Evolutionary conservation across 305 asterid species (phyloP).

Genomic region (Ilex paraguariensis): DNA sequence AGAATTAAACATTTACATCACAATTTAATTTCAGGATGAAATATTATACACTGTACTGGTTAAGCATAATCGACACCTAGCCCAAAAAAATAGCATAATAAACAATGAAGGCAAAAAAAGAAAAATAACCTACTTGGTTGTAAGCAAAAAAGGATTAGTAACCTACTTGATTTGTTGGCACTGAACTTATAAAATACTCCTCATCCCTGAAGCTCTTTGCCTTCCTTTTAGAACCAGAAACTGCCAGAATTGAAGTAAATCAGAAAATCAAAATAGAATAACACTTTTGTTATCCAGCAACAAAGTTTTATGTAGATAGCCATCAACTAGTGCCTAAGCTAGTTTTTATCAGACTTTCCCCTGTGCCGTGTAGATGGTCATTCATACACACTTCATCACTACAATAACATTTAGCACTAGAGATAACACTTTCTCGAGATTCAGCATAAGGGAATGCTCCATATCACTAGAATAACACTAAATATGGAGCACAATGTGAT

Average conservation of each 20-base stretch:
- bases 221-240: slow-evolving; percentile 85
- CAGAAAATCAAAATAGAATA: slow-evolving; percentile 2
- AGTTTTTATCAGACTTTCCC: too few relatives aligned
- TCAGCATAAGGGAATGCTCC: background rate
- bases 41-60: too few relatives aligned
- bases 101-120: too few relatives aligned
- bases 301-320: background rate
- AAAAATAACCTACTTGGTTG: too few relatives aligned
- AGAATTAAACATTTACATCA: too few relatives aligned
- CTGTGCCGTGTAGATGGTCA: too few relatives aligned
- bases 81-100: too few relatives aligned
- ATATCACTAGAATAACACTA: background rate
- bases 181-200: slow-evolving; percentile 83
- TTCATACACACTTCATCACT: too few relatives aligned
- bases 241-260: slow-evolving; percentile 26
- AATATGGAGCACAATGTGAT: background rate
- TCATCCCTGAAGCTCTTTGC: slow-evolving; percentile 76
- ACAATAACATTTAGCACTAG: too few relatives aligned
- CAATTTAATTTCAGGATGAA: slow-evolving; percentile 1
- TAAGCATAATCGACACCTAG: too few relatives aligned
- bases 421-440: too few relatives aligned
- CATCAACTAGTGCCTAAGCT: too few relatives aligned
- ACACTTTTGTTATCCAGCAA: background rate
- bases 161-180: slow-evolving; percentile 83
- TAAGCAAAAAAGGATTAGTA: slow-evolving; percentile 5